Conservation (phyloP, 208 protist species). For the Acanthamoeba culbertsoni region DNA sequence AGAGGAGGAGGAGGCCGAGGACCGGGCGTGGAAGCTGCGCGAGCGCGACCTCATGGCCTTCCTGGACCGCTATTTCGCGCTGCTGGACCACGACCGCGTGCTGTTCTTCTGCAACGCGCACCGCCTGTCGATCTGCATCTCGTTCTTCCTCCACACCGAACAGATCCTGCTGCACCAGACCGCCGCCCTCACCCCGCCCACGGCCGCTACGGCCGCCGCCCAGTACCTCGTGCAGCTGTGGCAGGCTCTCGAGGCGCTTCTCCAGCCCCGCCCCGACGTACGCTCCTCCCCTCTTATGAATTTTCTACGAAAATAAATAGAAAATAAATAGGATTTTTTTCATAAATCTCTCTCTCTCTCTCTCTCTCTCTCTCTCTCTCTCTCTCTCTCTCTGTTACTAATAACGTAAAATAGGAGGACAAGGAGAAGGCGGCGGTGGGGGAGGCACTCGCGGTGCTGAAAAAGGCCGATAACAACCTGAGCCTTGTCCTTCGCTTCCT, state of each 20-base stretch:
- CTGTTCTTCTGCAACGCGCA: slow-evolving; percentile 10
- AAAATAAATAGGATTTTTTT: too few relatives aligned
- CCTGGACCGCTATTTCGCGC: neutral
- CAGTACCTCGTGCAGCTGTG: neutral
- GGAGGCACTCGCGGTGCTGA: neutral
- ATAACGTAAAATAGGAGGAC: neutral
- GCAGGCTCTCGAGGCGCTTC: neutral
- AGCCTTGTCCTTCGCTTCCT: slow-evolving; percentile 2
- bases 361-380: too few relatives aligned
- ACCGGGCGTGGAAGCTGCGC: neutral
- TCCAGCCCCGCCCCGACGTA: neutral
- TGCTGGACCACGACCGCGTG: slow-evolving; percentile 3
- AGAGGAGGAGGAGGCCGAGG: neutral
- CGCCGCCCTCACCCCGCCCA: neutral
- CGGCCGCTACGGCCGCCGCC: neutral
- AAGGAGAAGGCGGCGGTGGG: neutral
- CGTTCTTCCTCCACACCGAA: neutral
- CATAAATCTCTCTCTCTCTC: too few relatives aligned
- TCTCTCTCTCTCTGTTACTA: too few relatives aligned
- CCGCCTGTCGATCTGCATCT: neutral
- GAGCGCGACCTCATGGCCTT: neutral
- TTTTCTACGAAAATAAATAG: too few relatives aligned
- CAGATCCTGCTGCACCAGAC: slow-evolving; percentile 4
- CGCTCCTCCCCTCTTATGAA: too few relatives aligned
- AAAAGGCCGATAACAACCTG: slow-evolving; percentile 1